phyloP scores from a whole-genome alignment of 352 stramenopile species.

The Pythium dissimile region DNA sequence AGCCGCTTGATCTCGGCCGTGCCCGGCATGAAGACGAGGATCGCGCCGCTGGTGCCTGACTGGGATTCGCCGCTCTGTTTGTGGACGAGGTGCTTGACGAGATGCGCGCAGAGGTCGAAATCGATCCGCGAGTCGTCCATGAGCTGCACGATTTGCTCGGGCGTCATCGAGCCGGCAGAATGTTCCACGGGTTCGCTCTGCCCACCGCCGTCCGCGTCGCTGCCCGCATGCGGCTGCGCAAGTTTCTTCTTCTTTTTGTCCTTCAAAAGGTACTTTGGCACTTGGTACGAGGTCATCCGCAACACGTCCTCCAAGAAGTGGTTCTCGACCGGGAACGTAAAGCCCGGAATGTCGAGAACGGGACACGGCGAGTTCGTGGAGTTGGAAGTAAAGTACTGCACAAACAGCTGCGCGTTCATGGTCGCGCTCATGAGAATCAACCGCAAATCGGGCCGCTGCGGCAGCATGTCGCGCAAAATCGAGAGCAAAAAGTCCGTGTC shows the following conservation, averaged over 20 bases:
- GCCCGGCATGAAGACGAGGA: constrained; percentile 81
- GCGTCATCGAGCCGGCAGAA: constrained; percentile 28
- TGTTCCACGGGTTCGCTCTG: constrained; percentile 24
- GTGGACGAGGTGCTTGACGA: constrained; percentile 80
- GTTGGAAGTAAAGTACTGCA: constrained; percentile 89
- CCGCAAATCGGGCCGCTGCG: constrained; percentile 69
- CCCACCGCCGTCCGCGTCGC: constrained; percentile 25
- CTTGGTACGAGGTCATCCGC: constrained; percentile 51
- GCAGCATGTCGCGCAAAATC: constrained; percentile 84
- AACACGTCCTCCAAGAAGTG: constrained; percentile 82
- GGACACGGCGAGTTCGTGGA: constrained; percentile 42
- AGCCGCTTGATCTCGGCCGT: constrained; percentile 82
- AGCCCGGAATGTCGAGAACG: constrained; percentile 82
- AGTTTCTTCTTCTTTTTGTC: constrained; percentile 47
- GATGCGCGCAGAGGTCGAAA: constrained; percentile 89
- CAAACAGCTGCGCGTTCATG: constrained; percentile 89
- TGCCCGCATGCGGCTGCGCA: not conserved
- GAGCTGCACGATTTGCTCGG: constrained; percentile 51
- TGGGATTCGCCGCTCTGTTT: no score
- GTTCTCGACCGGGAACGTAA: constrained; percentile 76
- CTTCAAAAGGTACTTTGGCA: constrained; percentile 53
- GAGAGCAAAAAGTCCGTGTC: constrained; percentile 96
- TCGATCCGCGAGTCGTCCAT: constrained; percentile 92
- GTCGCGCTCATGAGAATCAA: constrained; percentile 98
- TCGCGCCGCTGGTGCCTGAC: constrained; percentile 38